Evolutionary conservation across 202 grass and related monocot species (phyloP).

Genomic region (Eragrostis tef): DNA sequence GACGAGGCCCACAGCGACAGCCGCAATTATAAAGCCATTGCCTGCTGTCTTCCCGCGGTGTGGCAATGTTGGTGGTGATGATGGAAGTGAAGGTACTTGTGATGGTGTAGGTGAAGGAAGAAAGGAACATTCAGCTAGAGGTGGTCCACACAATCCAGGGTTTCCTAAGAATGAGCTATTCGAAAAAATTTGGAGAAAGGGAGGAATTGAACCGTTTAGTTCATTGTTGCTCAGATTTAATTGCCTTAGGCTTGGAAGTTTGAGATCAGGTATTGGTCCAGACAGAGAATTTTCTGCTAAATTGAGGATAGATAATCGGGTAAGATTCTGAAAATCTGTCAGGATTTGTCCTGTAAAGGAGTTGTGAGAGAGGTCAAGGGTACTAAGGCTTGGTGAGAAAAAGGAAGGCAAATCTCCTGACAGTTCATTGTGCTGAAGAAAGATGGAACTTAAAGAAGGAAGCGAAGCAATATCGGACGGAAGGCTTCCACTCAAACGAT

Average conservation of each 20-base stretch:
- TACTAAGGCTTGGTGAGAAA: conserved; percentile 59
- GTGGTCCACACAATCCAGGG: conserved; percentile 71
- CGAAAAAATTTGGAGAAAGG: conserved; percentile 72
- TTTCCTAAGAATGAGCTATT: conserved; percentile 78
- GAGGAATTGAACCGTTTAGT: conserved; percentile 78
- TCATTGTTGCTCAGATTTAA: conserved; percentile 83
- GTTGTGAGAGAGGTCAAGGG: conserved; percentile 89
- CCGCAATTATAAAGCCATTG: conserved; percentile 65
- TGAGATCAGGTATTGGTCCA: conserved; percentile 82
- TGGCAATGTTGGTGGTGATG: conserved; percentile 40
- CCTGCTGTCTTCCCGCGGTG: conserved; percentile 54
- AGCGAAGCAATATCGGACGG: conserved; percentile 73
- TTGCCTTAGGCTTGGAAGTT: conserved; percentile 65
- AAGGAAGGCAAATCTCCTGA: conserved; percentile 77
- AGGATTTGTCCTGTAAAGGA: conserved; percentile 80
- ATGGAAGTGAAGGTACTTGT: conserved; percentile 49
- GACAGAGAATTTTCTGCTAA: conserved; percentile 72
- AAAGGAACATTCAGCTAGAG: conserved; percentile 74
- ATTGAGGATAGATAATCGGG: conserved; percentile 65
- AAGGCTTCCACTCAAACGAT: conserved; percentile 70
- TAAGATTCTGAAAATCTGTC: conserved; percentile 64
- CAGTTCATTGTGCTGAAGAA: conserved; percentile 89
- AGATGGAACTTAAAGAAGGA: conserved; percentile 74
- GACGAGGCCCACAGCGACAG: conserved; percentile 62
- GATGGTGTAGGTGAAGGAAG: conserved; percentile 65